phyloP scores from a whole-genome alignment of 768 basidiomycete genomes.

The Cyclocybe aegerita region DNA sequence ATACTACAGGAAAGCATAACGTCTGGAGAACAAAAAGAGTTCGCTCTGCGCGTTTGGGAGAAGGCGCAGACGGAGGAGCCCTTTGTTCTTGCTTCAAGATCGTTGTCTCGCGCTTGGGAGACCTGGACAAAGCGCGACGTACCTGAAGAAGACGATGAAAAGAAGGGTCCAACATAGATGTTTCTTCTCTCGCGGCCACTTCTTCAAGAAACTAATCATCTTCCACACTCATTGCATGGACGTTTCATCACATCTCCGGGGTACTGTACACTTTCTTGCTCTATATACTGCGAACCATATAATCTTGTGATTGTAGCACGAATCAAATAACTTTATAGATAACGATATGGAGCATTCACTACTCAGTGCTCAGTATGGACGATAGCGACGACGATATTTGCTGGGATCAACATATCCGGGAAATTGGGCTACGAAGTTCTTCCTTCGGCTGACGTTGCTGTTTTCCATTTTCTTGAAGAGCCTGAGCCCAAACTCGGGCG shows the following conservation, averaged over 20 bases:
- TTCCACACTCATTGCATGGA: constrained; percentile 6
- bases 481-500: no score
- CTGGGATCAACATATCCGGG: background rate
- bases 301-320: constrained; percentile 1
- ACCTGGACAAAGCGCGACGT: constrained; percentile 45
- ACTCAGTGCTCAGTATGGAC: background rate
- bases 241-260: constrained; percentile 6
- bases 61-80: constrained; percentile 67
- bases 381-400: background rate
- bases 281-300: constrained; percentile 12
- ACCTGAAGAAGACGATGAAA: constrained; percentile 40
- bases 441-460: background rate
- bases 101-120: constrained; percentile 39
- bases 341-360: background rate
- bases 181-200: constrained; percentile 5
- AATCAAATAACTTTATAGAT: background rate
- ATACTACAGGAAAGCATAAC: constrained; percentile 53
- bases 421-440: background rate
- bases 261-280: constrained; percentile 16
- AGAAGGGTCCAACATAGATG: constrained; percentile 32
- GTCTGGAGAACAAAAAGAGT: constrained; percentile 57
- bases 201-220: constrained; percentile 4
- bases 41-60: constrained; percentile 60
- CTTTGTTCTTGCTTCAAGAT: constrained; percentile 42
- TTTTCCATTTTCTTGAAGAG: background rate